Evolutionary conservation across 345 rosid species (phyloP), one percentile per base, ranked within the genome.

Genomic region (Dipteronia dyeriana): DNA sequence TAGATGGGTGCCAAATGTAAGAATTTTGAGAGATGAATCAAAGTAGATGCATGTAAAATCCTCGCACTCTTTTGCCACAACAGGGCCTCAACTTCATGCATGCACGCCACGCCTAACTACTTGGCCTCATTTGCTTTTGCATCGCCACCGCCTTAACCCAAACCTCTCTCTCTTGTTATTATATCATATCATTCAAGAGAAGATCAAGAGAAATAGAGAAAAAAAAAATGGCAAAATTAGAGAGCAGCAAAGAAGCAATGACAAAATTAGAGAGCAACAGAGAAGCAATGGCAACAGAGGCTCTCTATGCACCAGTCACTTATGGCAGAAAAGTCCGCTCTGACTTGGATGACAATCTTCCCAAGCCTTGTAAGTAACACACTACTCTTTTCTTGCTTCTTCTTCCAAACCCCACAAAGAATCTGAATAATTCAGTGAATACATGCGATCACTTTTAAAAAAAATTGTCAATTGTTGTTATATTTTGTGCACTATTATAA

Each of bases 281-380:
- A 25, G 90, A 88, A 65, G 82, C 95, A 31, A 59, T 90, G 86
- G 87, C 88, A 10, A 88, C 88, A 7, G 88, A 86, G 76, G 97
- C 99, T 54, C 91, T 90, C 3, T 82, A 61, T 47, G 97, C 95
- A 0, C 93, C 99, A n/a, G 87, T 86, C 54, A 94, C 99, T 49
- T 86, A 31, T 59, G 90, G 85, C 41, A 87, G 97, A 67, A 85
- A 77, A 53, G 92, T 90, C 60, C 81, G 90, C 1, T 65, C 54
- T 77, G 93, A 91, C 82, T 82, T 95, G 80, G 98, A 91, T 31
- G 84, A 84, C 49, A 84, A 82, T 26, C 78, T 93, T 10, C 92
- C 92, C 4, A 93, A 95, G 74, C 94, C 98, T 49, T 93, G 97
- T 90, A 85, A 75, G 88, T 4, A 51, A n/a, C 14, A 9, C 56